Base-by-base conservation (phyloP, 2,329 filamentous ascomycete species). In the Neodidymelliopsis sp. region DNA sequence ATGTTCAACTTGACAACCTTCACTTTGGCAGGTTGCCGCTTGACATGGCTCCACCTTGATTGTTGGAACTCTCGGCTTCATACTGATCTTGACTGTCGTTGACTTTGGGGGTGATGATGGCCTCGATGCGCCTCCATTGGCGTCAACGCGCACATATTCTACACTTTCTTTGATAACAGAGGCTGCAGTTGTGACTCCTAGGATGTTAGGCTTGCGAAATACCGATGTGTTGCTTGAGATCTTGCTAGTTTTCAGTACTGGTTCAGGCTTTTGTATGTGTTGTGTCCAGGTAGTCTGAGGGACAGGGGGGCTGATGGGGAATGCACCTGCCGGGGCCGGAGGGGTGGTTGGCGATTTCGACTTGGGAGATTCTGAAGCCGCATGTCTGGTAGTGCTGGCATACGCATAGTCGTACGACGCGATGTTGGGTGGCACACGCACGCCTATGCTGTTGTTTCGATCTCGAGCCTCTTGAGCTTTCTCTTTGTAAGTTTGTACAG, bases 321-420 rank as follows among this genome's bases (percentile, higher is more conserved):
- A 70, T 4, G 65, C 56, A 2, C 66, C 65, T 11, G 61, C 60
- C 7, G 61, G 59, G 10, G 53, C 50, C 8, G 41, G 53, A 22
- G 52, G 51, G 12, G 36, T 63, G 6, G 19, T 39, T 2, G 54
- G 54, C 8, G 54, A 44, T 18, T 35, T 57, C 4, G 42, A 18
- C 11, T 50, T 31, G 12, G 45, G 28, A 9, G 59, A 40, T 4
- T 50, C 24, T 2, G 50, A 34, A 15, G 43, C 12, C 7, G 30
- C 29, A 12, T 34, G 36, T n/a, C 28, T 41, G 4, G 37, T 31
- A 7, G 44, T 24, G 6, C 11, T 34, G 15, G 53, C 44, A 23
- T 57, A 60, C 4, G 63, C 61, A 25, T 66, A 68, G 33, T 66
- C 63, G 30, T 68, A 69, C 2, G 62, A 66, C 2, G 64, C 46